Base-by-base conservation (phyloP, 805 yeast species). In the Wickerhamomyces bovis region DNA sequence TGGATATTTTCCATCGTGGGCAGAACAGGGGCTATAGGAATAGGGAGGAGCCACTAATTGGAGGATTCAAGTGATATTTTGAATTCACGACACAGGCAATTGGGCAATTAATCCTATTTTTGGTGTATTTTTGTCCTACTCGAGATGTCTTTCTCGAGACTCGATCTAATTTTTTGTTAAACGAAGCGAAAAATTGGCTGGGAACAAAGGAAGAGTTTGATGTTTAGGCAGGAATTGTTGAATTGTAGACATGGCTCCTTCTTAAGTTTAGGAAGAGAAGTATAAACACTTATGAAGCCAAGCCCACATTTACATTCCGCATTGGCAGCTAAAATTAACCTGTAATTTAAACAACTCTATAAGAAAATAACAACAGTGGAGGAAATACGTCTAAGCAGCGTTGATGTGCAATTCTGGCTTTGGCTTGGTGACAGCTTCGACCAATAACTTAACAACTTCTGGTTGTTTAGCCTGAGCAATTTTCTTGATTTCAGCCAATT, bases 371-470 rank as follows among this genome's bases (percentile, higher is more conserved):
- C 18, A 33, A 16, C 18, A 4, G 36, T 18, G 16, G 19, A 20
- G 12, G 36, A 13, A 16, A 33, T n/a, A 18, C 12, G 15, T 16
- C 38, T 36, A 52, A 31, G 52, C 50, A 53, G 94, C 94, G 65
- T 89, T 89, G 65, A 81, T 70, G 67, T 90, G 97, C 59, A 89
- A 72, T 63, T 83, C 87, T 38, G 96, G 94, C 44, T 76, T 78
- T 55, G 97, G 95, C 47, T 77, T 71, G 46, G 80, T 77, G 51
- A 89, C 86, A 38, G 96, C 87, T 45, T 83, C 87, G 44, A 89
- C 78, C 60, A 92, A 77, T 63, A 85, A 72, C 62, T 84, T 78
- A 50, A 86, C 81, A 41, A 92, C 97, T 22, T 71, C 74, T 5
- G 63, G 59, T 65, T 83, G 79, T 73, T 86, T 85, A 42, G 75